Base-by-base conservation (phyloP, 2,329 filamentous ascomycete species). In the Fusarium falciforme region DNA sequence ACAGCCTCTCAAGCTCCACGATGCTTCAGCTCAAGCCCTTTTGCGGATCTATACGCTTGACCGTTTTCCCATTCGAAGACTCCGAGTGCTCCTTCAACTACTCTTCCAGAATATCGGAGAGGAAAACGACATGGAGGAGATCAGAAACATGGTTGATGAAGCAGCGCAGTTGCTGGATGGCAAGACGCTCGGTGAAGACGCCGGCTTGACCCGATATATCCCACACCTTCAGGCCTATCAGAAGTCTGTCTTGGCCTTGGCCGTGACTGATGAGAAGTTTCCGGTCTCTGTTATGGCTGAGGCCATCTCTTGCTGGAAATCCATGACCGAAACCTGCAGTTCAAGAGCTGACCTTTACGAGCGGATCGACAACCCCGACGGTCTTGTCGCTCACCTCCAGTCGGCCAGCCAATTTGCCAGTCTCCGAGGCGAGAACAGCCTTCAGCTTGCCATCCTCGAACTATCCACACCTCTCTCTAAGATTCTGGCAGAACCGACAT, bases 341-440 rank as follows among this genome's bases (percentile, higher is more conserved):
- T 83, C 84, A 7, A 82, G 80, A 44, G 78, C 81, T 3, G 83
- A 88, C 4, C 71, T 90, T 9, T 82, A 84, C 27, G 77, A 80
- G 20, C 81, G 76, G 12, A 82, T 91, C 59, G 89, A 90, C 67
- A 85, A 89, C 63, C 82, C 88, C 0, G 80, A 86, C 1, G 84
- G 83, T 1, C 81, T 91, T 5, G 78, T 90, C 14, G 82, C 83
- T 14, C 86, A 88, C 55, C 82, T 91, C 2, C 84, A 86, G 47
- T 86, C 89, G 0, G 76, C 89, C 12, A 84, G 84, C 33, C 86
- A 90, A 57, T 86, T 89, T 35, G 83, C 87, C 6, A 86, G 84
- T 16, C 84, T 90, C 61, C 84, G 85, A 66, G 89, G 89, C 27
- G 83, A 87, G 25, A 84, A 85, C 42, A 78, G 79, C 2, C 77